Evolutionary conservation across 2,329 filamentous ascomycete genomes (phyloP).

Genomic region (Herpotrichia juniperi): DNA sequence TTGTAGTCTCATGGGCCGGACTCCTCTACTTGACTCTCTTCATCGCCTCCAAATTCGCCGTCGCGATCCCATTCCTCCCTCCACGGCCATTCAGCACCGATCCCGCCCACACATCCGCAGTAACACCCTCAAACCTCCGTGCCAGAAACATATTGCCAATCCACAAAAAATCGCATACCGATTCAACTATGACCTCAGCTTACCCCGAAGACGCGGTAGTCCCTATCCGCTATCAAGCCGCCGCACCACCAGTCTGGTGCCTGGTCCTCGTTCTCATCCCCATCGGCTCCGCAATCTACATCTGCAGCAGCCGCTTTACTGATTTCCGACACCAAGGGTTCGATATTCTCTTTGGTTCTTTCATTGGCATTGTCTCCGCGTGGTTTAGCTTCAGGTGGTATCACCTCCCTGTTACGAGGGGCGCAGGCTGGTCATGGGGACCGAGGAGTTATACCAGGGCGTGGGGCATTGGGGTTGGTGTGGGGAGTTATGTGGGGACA

Average conservation of each 20-base stretch:
- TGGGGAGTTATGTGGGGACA: constrained; percentile 53
- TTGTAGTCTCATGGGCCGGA: constrained; percentile 72
- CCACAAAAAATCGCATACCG: constrained; percentile 29
- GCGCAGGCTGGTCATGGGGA: constrained; percentile 89
- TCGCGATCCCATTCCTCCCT: constrained; percentile 73
- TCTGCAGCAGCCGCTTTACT: constrained; percentile 84
- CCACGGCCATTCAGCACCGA: constrained; percentile 55
- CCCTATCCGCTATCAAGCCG: constrained; percentile 72
- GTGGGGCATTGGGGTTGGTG: constrained; percentile 76
- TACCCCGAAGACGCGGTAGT: constrained; percentile 41
- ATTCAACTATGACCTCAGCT: constrained; percentile 17
- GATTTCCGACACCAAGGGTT: constrained; percentile 93
- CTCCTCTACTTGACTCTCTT: constrained; percentile 87
- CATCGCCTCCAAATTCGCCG: constrained; percentile 80
- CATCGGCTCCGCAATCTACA: constrained; percentile 76
- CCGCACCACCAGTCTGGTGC: constrained; percentile 82
- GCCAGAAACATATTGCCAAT: constrained; percentile 25
- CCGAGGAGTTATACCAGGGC: constrained; percentile 74
- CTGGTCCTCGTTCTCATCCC: constrained; percentile 73
- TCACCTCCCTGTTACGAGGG: constrained; percentile 77
- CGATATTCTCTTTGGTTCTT: constrained; percentile 84
- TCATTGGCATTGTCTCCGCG: constrained; percentile 74
- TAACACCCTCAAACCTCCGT: constrained; percentile 42
- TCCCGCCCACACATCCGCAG: constrained; percentile 55
- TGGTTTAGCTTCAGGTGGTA: constrained; percentile 84